Conservation (phyloP, 2,329 filamentous ascomycete genomes). For the Ascomycota sp. region DNA sequence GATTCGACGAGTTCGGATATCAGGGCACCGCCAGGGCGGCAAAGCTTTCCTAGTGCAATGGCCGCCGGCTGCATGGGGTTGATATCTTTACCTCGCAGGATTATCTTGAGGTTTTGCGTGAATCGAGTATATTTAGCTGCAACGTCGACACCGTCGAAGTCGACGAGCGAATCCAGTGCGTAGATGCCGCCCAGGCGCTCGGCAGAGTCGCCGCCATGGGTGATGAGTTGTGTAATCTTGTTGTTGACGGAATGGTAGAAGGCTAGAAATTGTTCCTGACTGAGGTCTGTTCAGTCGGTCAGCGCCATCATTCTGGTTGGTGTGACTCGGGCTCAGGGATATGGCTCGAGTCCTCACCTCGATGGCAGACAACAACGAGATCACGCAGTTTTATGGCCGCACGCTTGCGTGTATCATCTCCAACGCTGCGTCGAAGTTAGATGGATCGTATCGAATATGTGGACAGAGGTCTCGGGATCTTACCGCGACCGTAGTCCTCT, state of each 20-base stretch:
- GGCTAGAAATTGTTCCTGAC: slow-evolving; percentile 48
- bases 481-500: slow-evolving; percentile 34
- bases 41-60: slow-evolving; percentile 69
- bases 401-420: slow-evolving; percentile 29
- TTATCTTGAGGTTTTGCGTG: slow-evolving; percentile 67
- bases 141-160: slow-evolving; percentile 87
- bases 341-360: slow-evolving; percentile 18
- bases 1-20: slow-evolving; percentile 92
- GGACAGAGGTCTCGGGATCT: background rate
- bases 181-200: slow-evolving; percentile 83
- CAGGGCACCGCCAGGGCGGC: slow-evolving; percentile 74
- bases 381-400: slow-evolving; percentile 31
- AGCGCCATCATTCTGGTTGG: slow-evolving; percentile 2
- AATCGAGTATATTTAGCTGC: slow-evolving; percentile 88
- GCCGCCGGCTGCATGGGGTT: slow-evolving; percentile 79
- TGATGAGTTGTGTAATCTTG: slow-evolving; percentile 42
- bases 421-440: slow-evolving; percentile 9
- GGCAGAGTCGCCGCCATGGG: slow-evolving; percentile 64
- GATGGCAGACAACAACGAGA: slow-evolving; percentile 29
- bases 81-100: slow-evolving; percentile 77
- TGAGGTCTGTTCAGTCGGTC: slow-evolving; percentile 35
- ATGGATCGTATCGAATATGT: background rate
- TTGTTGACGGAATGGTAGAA: slow-evolving; percentile 35
- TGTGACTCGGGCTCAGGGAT: background rate
- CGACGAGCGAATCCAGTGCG: slow-evolving; percentile 77